phyloP scores from a whole-genome alignment of 768 basidiomycete species.

The Tricholoma bakamatsutake region DNA sequence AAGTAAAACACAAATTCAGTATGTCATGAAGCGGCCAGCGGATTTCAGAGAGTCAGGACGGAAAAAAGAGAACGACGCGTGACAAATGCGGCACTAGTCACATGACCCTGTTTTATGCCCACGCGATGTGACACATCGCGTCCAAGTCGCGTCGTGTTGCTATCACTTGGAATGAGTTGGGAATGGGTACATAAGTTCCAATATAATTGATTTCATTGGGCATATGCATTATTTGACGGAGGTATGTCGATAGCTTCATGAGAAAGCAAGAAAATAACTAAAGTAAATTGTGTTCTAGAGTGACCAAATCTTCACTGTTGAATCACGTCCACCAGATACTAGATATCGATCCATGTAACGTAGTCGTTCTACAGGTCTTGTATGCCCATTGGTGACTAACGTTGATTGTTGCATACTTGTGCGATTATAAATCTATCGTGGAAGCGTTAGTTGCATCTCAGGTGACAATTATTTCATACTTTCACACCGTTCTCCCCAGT shows the following conservation, averaged over 20 bases:
- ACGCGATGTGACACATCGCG: neutral
- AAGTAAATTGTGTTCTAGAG: conserved; percentile 42
- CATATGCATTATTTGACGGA: too few relatives aligned
- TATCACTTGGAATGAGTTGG: too few relatives aligned
- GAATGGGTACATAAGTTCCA: too few relatives aligned
- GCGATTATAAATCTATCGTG: conserved; percentile 83
- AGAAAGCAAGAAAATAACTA: neutral
- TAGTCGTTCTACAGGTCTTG: conserved; percentile 76
- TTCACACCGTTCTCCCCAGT: conserved; percentile 92
- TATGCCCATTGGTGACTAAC: conserved; percentile 89
- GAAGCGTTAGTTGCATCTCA: conserved; percentile 1
- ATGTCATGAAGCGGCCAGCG: neutral
- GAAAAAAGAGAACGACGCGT: neutral
- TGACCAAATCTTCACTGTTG: conserved; percentile 89
- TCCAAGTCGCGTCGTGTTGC: neutral
- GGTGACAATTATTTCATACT: conserved; percentile 32
- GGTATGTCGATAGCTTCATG: neutral
- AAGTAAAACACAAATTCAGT: neutral
- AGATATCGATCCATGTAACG: conserved; percentile 97
- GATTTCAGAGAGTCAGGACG: neutral
- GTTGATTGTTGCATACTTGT: conserved; percentile 87
- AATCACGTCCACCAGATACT: conserved; percentile 84
- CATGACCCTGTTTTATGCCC: neutral
- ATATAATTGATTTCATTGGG: too few relatives aligned
- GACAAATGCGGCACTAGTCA: neutral